These are phyloP conservation scores for Sphagnurus paluster DNA, from an alignment of 1,284 basidiomycete species.

Conservation along the genomic window DNA sequence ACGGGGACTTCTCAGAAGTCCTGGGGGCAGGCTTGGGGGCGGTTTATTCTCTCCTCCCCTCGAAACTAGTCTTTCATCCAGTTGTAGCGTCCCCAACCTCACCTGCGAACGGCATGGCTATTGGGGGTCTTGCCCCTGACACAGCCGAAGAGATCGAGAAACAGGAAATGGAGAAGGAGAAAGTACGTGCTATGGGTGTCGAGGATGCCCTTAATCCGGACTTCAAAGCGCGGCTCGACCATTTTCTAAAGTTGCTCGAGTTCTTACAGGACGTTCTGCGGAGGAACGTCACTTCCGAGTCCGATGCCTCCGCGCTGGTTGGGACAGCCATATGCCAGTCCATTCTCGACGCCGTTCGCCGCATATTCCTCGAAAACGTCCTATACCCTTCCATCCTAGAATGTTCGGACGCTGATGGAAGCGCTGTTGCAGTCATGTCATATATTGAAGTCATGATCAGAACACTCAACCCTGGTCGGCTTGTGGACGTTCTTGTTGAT, in stretches of 20 bases:
- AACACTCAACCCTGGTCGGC: slow-evolving; percentile 69
- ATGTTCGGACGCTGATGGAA: slow-evolving; percentile 90
- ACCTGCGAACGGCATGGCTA: slow-evolving; percentile 56
- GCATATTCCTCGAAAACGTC: slow-evolving; percentile 92
- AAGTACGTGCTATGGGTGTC: slow-evolving; percentile 59
- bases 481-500: slow-evolving; percentile 71
- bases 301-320: slow-evolving; percentile 60
- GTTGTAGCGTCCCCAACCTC: slow-evolving; percentile 41
- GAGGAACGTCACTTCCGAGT: slow-evolving; percentile 53
- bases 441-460: slow-evolving; percentile 90
- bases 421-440: slow-evolving; percentile 94
- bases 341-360: slow-evolving; percentile 79
- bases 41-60: slow-evolving; percentile 89
- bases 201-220: slow-evolving; percentile 77
- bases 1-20: slow-evolving; percentile 96
- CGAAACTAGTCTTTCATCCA: slow-evolving; percentile 74
- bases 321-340: slow-evolving; percentile 80
- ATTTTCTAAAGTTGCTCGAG: slow-evolving; percentile 88
- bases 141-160: slow-evolving; percentile 57
- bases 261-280: slow-evolving; percentile 89
- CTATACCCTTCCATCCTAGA: slow-evolving; percentile 93
- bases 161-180: slow-evolving; percentile 52
- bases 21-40: slow-evolving; percentile 93
- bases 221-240: slow-evolving; percentile 80
- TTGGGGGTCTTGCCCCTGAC: slow-evolving; percentile 55